Conservation (phyloP, 108 stramenopile species). For the Mediolabrus comicus region DNA sequence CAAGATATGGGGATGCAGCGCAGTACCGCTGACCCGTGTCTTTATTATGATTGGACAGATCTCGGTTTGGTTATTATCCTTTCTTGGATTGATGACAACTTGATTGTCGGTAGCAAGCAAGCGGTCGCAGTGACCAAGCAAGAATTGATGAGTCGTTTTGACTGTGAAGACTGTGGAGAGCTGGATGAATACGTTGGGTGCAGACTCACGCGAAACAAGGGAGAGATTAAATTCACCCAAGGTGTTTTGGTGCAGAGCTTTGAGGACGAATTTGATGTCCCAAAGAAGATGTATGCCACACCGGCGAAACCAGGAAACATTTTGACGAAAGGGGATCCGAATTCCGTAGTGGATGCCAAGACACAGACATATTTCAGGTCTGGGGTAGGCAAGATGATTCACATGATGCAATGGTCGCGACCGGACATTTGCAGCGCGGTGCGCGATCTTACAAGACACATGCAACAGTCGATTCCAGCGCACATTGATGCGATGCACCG, state of each 20-base stretch:
- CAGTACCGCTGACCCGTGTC: slow-evolving; percentile 40
- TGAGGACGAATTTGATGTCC: slow-evolving; percentile 23
- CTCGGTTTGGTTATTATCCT: slow-evolving; percentile 15
- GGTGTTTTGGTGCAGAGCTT: slow-evolving; percentile 46
- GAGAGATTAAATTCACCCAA: slow-evolving; percentile 27
- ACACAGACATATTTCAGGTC: slow-evolving; percentile 11
- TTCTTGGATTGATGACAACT: slow-evolving; percentile 47
- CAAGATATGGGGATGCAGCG: slow-evolving; percentile 8
- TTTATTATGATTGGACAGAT: slow-evolving; percentile 25
- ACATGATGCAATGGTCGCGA: slow-evolving; percentile 26
- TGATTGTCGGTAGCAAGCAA: slow-evolving; percentile 6
- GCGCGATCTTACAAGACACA: slow-evolving; percentile 4
- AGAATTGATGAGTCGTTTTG: slow-evolving; percentile 20
- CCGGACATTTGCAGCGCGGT: slow-evolving; percentile 19
- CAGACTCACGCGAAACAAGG: not conserved
- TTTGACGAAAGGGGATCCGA: not conserved
- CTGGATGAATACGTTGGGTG: slow-evolving; percentile 47
- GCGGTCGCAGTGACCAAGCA: slow-evolving; percentile 2
- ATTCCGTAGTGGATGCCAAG: not conserved
- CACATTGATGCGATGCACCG: slow-evolving; percentile 2
- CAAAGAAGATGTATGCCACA: not conserved
- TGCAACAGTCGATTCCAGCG: not conserved
- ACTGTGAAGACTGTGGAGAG: slow-evolving; percentile 30
- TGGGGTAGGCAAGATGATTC: slow-evolving; percentile 31
- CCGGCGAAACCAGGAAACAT: slow-evolving; percentile 18